Evolutionary conservation across 495 filamentous ascomycete species (phyloP), one percentile per base, ranked within the genome.

Genomic region (Cairneyella variabilis): DNA sequence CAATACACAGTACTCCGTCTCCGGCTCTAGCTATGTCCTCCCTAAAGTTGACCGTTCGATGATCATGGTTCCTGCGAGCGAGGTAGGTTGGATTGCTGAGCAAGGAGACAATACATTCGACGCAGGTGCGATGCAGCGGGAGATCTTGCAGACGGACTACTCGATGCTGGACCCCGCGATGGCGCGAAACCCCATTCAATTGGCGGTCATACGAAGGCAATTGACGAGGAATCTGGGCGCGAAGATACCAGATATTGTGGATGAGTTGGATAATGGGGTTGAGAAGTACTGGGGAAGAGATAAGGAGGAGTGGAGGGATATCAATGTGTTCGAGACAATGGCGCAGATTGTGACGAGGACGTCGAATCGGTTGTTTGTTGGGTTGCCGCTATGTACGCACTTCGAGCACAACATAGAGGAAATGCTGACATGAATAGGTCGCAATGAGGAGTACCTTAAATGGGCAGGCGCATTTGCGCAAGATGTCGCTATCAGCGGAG

Each of bases 361-460:
- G 17, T 81, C 82, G 0, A 77, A 80, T 23, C 65, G 79, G 9
- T 64, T 80, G 5, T 85, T 86, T 51, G 66, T 85, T 48, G 83
- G 82, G 17, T 55, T 69, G 4, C 69, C 74, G 14, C 59, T 82
- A 28, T 78, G 76, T 60, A 75, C 74, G 3, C n/a, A 18, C 9
- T 23, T 22, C 12, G 0, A 2, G 11, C 17, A 14, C 27, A 20
- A 22, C 2, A 20, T 3, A 14, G 14, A 3, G 9, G 3, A 12
- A 28, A 16, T 50, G 25, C 76, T 77, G 6, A 54, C 61, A 3
- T 57, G 64, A 2, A 41, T 73, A 20, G 76, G 76, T 48, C 74
- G 69, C 1, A 66, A 78, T 42, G 55, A 60, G 9, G 63, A 66
- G 0, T 71, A 76, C 62, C 62, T 78, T 5, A 57, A 63, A 4